Conservation (phyloP, 495 filamentous ascomycete genomes). For the Talaromyces trachyspermus region DNA sequence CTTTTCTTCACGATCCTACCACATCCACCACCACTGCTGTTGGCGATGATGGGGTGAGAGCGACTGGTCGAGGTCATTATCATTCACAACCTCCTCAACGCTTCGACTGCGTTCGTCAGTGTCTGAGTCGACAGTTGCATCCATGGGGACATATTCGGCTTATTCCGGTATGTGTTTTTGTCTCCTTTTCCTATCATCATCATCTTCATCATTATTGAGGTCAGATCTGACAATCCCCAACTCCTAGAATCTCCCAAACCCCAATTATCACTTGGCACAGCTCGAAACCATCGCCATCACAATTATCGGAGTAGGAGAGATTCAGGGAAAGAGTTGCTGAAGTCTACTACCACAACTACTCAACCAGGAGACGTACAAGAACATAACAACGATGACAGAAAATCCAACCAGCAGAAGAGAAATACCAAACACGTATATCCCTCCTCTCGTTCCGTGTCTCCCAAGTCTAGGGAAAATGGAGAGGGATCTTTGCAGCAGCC, state of each 20-base stretch:
- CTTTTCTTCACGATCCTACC: too few relatives aligned
- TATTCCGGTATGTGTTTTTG: neutral
- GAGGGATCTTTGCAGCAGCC: slow-evolving; percentile 15
- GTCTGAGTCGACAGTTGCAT: neutral
- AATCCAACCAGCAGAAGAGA: too few relatives aligned
- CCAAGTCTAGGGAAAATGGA: too few relatives aligned
- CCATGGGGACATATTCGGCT: neutral
- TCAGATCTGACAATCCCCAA: too few relatives aligned
- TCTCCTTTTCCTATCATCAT: neutral
- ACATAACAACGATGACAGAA: too few relatives aligned
- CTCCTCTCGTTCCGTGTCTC: too few relatives aligned
- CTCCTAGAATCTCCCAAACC: slow-evolving; percentile 4
- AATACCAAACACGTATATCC: too few relatives aligned
- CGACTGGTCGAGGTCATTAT: neutral
- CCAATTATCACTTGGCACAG: neutral
- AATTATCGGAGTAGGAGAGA: neutral
- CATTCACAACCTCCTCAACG: neutral
- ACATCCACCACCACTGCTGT: too few relatives aligned
- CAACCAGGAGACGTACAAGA: too few relatives aligned
- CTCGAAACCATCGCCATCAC: neutral
- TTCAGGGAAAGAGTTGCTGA: neutral
- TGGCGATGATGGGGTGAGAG: neutral
- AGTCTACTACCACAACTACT: neutral
- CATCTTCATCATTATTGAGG: neutral
- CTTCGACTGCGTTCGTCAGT: neutral